Conservation (phyloP, 257 asterid genomes). For the Nicotiana tomentosiformis region DNA sequence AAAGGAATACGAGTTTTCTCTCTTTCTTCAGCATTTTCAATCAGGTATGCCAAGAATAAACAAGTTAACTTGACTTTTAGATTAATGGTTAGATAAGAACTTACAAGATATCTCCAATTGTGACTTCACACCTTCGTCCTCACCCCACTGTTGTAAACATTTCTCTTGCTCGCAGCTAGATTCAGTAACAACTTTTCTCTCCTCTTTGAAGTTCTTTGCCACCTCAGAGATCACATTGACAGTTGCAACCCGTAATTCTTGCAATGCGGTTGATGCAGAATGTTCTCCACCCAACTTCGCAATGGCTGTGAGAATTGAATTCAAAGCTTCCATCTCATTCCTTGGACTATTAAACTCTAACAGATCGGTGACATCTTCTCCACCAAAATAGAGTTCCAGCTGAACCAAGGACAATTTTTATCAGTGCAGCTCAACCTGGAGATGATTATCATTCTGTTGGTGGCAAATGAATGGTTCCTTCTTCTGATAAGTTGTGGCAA, state of each 20-base stretch:
- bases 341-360: constrained; percentile 51
- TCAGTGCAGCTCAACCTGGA: constrained; percentile 1
- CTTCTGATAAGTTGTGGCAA: background rate
- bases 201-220: constrained; percentile 39
- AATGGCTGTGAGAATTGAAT: constrained; percentile 47
- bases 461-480: background rate
- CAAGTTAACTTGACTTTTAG: background rate
- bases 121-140: constrained; percentile 52
- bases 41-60: background rate
- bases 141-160: constrained; percentile 57
- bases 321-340: constrained; percentile 82
- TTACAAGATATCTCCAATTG: constrained; percentile 68
- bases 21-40: background rate
- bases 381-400: constrained; percentile 77
- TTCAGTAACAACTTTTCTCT: constrained; percentile 30
- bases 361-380: constrained; percentile 28
- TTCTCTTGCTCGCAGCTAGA: constrained; percentile 47
- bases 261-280: constrained; percentile 17
- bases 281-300: constrained; percentile 30
- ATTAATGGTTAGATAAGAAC: constrained; percentile 15
- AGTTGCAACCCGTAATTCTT: constrained; percentile 33
- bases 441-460: background rate
- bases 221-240: constrained; percentile 43
- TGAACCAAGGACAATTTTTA: constrained; percentile 28
- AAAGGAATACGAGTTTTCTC: background rate